Percentiles rank a stretch among this genome's conserved stretches.
Conservation (phyloP, 306 rosid species). For the Rosa chinensis region DNA sequence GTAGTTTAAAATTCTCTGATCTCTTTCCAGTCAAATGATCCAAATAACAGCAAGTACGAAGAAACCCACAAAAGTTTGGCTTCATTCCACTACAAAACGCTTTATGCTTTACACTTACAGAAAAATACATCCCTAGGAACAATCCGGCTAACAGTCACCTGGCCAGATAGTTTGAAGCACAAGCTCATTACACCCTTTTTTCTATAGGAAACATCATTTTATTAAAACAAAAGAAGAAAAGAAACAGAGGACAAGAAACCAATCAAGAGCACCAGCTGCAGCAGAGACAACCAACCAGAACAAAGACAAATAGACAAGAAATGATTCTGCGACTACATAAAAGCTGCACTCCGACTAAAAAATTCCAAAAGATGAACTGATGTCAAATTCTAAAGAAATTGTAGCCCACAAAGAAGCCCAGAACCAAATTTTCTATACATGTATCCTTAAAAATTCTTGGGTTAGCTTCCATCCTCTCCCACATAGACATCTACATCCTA, state of each 20-base stretch:
- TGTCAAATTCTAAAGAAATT: not conserved
- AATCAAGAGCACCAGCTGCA: not conserved
- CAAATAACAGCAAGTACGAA: not conserved
- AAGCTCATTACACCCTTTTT: not conserved
- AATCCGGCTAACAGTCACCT: not conserved
- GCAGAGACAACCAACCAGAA: not conserved
- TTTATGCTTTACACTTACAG: not conserved
- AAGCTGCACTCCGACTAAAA: not conserved
- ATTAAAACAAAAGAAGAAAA: not conserved
- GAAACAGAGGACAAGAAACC: not conserved
- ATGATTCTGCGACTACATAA: not conserved
- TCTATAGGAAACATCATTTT: not conserved
- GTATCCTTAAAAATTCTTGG: not conserved
- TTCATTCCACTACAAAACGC: not conserved
- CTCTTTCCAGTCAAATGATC: not conserved
- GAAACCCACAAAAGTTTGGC: not conserved
- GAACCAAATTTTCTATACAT: not conserved
- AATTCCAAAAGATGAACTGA: not conserved
- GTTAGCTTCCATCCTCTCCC: not conserved
- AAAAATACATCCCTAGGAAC: not conserved
- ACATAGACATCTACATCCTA: not conserved
- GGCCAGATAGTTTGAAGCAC: not conserved
- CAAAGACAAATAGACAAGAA: not conserved
- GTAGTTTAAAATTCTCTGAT: not conserved
- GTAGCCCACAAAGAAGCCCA: not conserved